Conservation (phyloP, 345 rosid genomes). For the Moringa oleifera region DNA sequence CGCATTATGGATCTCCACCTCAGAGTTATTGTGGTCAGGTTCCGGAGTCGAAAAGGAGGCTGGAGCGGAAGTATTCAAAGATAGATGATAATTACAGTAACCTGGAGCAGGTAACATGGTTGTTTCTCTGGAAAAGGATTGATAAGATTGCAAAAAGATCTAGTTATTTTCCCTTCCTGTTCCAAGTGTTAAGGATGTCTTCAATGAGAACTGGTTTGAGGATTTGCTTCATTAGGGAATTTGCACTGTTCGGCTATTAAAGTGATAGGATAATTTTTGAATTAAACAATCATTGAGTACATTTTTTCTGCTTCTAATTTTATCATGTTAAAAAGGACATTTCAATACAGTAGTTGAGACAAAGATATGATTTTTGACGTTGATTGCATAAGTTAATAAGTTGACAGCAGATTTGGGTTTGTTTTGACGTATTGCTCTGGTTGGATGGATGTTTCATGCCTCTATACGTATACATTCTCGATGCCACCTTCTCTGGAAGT, state of each 20-base stretch:
- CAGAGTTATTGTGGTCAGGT: constrained; percentile 31
- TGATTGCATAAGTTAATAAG: too few relatives aligned
- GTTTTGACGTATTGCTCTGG: too few relatives aligned
- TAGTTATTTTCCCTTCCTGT: neutral
- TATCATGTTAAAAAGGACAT: too few relatives aligned
- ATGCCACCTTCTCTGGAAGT: too few relatives aligned
- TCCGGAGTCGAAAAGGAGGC: constrained; percentile 29
- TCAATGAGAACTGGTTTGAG: neutral
- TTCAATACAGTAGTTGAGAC: too few relatives aligned
- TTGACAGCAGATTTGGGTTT: too few relatives aligned
- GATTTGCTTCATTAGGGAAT: neutral
- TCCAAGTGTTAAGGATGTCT: neutral
- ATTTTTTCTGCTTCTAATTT: too few relatives aligned
- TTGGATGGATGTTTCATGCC: too few relatives aligned
- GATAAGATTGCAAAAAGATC: neutral
- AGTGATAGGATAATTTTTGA: too few relatives aligned
- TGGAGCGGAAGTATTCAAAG: constrained; percentile 64
- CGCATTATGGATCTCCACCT: constrained; percentile 32
- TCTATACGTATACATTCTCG: too few relatives aligned
- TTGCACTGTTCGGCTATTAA: neutral
- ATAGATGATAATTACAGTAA: constrained; percentile 56
- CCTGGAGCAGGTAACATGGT: constrained; percentile 50
- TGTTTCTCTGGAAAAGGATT: neutral
- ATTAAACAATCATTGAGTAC: neutral
- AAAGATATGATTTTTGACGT: too few relatives aligned